Evolutionary conservation across 768 basidiomycete genomes (phyloP).

Genomic region (Tulasnella sp.): DNA sequence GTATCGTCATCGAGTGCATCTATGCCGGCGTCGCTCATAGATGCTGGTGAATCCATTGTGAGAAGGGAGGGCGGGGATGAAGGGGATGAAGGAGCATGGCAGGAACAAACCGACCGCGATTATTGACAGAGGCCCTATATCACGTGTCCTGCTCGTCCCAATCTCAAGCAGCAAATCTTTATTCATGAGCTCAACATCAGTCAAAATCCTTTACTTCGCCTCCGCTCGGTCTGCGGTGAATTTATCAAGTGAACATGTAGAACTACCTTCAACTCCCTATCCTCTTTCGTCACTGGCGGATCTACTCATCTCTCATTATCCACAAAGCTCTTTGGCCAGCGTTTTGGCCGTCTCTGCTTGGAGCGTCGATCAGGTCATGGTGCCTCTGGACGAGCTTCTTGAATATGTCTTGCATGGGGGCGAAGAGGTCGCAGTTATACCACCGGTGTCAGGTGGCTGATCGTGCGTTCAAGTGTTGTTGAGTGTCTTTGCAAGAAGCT

Average conservation of each 20-base stretch:
- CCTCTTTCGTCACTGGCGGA: background rate
- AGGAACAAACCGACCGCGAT: background rate
- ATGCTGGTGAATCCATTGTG: constrained; percentile 1
- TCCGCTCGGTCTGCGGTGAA: constrained; percentile 2
- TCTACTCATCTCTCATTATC: background rate
- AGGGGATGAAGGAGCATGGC: background rate
- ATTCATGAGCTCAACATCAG: background rate
- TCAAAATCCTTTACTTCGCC: constrained; percentile 15
- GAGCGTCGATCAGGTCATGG: constrained; percentile 8
- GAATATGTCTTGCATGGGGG: background rate
- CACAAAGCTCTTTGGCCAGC: background rate
- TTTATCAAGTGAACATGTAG: background rate
- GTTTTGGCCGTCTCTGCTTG: background rate
- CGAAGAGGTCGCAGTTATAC: constrained; percentile 11
- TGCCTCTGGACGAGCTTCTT: background rate
- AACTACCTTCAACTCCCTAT: background rate
- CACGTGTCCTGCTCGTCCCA: too few species aligned
- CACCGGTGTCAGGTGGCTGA: constrained; percentile 11
- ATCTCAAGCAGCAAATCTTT: too few species aligned
- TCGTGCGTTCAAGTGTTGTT: background rate
- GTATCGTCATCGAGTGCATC: constrained; percentile 7
- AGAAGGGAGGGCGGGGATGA: background rate
- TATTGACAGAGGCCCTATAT: background rate
- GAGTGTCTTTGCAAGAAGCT: too few species aligned
- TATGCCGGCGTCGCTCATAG: background rate